Base-by-base conservation (phyloP, 2,329 filamentous ascomycete genomes). In the Stachybotrys elegans region DNA sequence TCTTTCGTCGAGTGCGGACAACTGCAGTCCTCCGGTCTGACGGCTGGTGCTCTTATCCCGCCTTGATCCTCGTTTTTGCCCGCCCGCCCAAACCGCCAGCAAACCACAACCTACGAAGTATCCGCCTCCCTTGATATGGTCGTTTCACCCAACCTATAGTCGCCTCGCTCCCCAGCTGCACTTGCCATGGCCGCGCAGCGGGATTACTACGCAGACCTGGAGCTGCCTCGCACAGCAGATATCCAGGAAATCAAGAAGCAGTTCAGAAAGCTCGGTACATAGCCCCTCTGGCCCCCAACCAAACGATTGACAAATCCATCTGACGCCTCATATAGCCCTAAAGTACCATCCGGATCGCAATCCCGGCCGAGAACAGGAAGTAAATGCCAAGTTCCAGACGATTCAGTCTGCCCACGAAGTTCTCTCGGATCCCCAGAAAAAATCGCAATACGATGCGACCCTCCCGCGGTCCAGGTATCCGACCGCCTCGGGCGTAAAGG, bases 271-370 rank as follows among this genome's bases (percentile, higher is more conserved):
- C 78, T 95, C 58, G 86, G 86, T 88, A 69, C 46, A n/a, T n/a
- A n/a, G n/a, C n/a, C n/a, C n/a, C n/a, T n/a, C n/a, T n/a, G 11
- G 31, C 31, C 31, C 14, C 14, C n/a, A 16, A 34, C 31, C 9
- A 8, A 29, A 9, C 8, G 25, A 29, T 29, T 29, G 25, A 14
- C 25, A 8, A 8, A 14, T 9, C 14, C 9, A 29, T 14, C 25
- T 29, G 25, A 9, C 25, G 9, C 9, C 25, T 29, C 9, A 34
- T 16, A 34, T 45, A 89, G 89, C 89, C 39, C 72, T 94, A 38
- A 86, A 87, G 63, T 94, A 86, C 57, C 90, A 95, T 58, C 90
- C 90, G 7, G 90, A 95, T 62, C 84, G 90, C 47, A 95, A 95
- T 58, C 88, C 85, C 11, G 90, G 90, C 42, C 81, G 79, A 57